These are phyloP conservation scores for Diplotaxis tenuifolia DNA, from an alignment of 345 rosid genomes.

Conservation along the genomic window DNA sequence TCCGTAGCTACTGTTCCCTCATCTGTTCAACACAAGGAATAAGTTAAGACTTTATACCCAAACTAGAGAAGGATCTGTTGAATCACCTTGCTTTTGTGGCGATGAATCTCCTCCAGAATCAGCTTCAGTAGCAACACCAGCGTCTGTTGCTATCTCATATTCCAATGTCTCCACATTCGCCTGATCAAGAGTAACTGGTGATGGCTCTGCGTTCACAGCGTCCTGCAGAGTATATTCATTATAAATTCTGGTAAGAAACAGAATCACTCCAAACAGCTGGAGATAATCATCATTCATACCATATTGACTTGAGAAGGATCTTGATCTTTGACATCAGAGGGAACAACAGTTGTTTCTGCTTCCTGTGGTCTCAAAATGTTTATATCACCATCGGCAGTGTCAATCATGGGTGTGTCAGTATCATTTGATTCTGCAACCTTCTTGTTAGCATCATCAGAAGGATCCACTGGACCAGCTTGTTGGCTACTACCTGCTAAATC, in stretches of 20 bases:
- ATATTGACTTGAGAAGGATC: constrained; percentile 13
- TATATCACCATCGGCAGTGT: background rate
- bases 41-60: constrained; percentile 1
- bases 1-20: background rate
- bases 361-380: background rate
- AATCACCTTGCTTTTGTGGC: constrained; percentile 27
- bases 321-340: constrained; percentile 21
- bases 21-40: constrained; percentile 16
- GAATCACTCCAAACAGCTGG: background rate
- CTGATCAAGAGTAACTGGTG: background rate
- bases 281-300: constrained; percentile 7
- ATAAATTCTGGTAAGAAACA: background rate
- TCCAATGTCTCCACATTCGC: constrained; percentile 6
- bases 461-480: constrained; percentile 12
- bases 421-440: constrained; percentile 18
- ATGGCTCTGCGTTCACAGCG: constrained; percentile 10
- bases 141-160: constrained; percentile 21
- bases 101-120: constrained; percentile 24
- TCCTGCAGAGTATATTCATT: constrained; percentile 20
- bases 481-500: constrained; percentile 19
- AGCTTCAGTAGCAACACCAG: constrained; percentile 1
- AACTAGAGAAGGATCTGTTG: background rate
- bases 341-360: constrained; percentile 4
- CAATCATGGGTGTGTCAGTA: constrained; percentile 13
- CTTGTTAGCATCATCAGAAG: constrained; percentile 23